Percentiles rank a stretch among this genome's conserved stretches.
phyloP scores from a whole-genome alignment of 2,329 filamentous ascomycete genomes.

The Remersonia thermophila region DNA sequence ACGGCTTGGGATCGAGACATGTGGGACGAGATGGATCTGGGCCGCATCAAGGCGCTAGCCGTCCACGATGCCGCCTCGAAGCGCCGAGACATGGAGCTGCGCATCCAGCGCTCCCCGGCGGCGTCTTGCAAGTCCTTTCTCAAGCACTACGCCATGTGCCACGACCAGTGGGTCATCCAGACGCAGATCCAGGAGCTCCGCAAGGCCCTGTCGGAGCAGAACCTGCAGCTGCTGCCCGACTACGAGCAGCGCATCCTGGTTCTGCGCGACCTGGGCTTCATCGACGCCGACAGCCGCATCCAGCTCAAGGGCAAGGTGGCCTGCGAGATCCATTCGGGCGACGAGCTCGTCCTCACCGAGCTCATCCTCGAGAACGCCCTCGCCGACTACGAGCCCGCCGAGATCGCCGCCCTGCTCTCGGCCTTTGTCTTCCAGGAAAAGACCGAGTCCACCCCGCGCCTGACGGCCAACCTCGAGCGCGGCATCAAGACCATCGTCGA shows the following conservation, averaged over 20 bases:
- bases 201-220: constrained; percentile 87
- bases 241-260: constrained; percentile 93
- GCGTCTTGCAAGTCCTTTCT: constrained; percentile 64
- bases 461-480: constrained; percentile 70
- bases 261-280: constrained; percentile 80
- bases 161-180: constrained; percentile 92
- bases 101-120: constrained; percentile 53
- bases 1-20: constrained; percentile 56
- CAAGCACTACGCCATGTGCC: constrained; percentile 91
- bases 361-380: constrained; percentile 94
- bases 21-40: constrained; percentile 79
- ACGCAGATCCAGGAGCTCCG: constrained; percentile 84
- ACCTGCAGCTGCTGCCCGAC: constrained; percentile 86
- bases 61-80: constrained; percentile 69
- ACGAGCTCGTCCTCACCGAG: constrained; percentile 92
- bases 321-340: constrained; percentile 93
- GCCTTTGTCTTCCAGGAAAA: constrained; percentile 98
- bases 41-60: constrained; percentile 68
- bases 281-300: constrained; percentile 76
- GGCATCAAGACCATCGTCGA: constrained; percentile 77
- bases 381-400: constrained; percentile 86
- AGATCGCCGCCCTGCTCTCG: constrained; percentile 88
- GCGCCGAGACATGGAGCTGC: constrained; percentile 49
- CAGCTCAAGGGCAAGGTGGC: constrained; percentile 97
- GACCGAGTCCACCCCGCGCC: constrained; percentile 65